Conservation (phyloP, 106 monocot genomes). For the Narthecium ossifragum region DNA sequence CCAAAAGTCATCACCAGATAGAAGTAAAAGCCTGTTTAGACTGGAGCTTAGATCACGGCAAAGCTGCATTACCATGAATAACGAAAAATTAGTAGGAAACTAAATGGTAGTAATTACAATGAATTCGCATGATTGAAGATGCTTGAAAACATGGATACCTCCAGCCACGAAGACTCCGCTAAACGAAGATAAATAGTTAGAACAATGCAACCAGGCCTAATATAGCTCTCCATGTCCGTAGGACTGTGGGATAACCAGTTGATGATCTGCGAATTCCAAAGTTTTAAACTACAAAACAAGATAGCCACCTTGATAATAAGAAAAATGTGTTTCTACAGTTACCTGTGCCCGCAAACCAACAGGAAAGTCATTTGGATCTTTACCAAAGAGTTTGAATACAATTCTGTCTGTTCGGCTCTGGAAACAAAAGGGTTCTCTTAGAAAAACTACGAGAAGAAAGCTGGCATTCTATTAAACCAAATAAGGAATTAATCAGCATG, state of each 20-base stretch:
- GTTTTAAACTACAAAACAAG: conserved; percentile 4
- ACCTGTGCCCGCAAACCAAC: conserved; percentile 63
- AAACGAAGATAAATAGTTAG: conserved; percentile 76
- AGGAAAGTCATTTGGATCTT: conserved; percentile 82
- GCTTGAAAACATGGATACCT: too few species aligned
- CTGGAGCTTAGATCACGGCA: conserved; percentile 40
- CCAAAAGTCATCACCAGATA: conserved; percentile 56
- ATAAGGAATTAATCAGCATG: too few species aligned
- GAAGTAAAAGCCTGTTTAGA: conserved; percentile 48
- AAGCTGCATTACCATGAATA: conserved; percentile 51
- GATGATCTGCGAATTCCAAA: conserved; percentile 50
- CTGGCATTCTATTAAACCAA: too few species aligned
- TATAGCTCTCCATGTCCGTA: conserved; percentile 86
- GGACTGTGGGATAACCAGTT: conserved; percentile 80
- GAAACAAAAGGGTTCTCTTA: conserved; percentile 13
- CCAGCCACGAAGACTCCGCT: conserved; percentile 52
- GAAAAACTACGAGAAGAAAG: too few species aligned
- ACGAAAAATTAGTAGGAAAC: conserved; percentile 7
- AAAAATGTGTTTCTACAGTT: not conserved
- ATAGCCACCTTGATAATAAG: not conserved
- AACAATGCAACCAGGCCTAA: conserved; percentile 85
- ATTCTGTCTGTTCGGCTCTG: conserved; percentile 82
- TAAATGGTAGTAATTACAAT: too few species aligned
- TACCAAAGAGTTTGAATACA: conserved; percentile 88
- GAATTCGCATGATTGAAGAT: too few species aligned